Percentiles rank a stretch among this genome's conserved stretches.
These are phyloP conservation scores for Aspergillus quadricinctus DNA, from an alignment of 2,329 filamentous ascomycete species.

Conservation along the genomic window DNA sequence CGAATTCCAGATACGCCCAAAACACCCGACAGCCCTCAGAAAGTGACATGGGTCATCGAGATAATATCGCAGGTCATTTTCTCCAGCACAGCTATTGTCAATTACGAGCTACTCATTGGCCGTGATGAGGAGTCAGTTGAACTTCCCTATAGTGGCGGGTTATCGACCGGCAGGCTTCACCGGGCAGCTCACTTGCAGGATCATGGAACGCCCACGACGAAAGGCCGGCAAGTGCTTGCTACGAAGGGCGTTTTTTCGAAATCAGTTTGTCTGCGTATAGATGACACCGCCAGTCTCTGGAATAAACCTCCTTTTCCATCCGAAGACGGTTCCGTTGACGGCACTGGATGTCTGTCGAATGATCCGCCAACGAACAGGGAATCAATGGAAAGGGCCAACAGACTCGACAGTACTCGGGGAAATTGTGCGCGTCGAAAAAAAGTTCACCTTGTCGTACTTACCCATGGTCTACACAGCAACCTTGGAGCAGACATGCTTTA, in stretches of 20 bases:
- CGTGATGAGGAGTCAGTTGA: conserved; percentile 80
- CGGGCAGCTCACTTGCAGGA: conserved; percentile 70
- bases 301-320: conserved; percentile 80
- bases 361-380: conserved; percentile 17
- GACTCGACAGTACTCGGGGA: conserved; percentile 8
- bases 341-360: conserved; percentile 20
- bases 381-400: background rate
- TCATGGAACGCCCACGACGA: conserved; percentile 61
- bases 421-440: conserved; percentile 37
- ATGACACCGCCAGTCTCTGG: conserved; percentile 88
- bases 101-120: conserved; percentile 81
- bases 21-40: conserved; percentile 43
- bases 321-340: conserved; percentile 35
- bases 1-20: conserved; percentile 44
- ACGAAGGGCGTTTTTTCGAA: conserved; percentile 77
- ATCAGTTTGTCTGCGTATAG: conserved; percentile 71
- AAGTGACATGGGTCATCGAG: conserved; percentile 83
- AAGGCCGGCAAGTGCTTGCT: conserved; percentile 55
- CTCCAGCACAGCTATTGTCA: conserved; percentile 79
- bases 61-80: conserved; percentile 91
- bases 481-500: conserved; percentile 94
- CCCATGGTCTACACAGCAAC: conserved; percentile 94
- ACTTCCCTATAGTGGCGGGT: conserved; percentile 56
- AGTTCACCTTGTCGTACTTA: conserved; percentile 85
- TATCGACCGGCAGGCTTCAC: conserved; percentile 47